phyloP scores from a whole-genome alignment of 2,329 filamentous ascomycete species.

The Botrytis byssoidea region DNA sequence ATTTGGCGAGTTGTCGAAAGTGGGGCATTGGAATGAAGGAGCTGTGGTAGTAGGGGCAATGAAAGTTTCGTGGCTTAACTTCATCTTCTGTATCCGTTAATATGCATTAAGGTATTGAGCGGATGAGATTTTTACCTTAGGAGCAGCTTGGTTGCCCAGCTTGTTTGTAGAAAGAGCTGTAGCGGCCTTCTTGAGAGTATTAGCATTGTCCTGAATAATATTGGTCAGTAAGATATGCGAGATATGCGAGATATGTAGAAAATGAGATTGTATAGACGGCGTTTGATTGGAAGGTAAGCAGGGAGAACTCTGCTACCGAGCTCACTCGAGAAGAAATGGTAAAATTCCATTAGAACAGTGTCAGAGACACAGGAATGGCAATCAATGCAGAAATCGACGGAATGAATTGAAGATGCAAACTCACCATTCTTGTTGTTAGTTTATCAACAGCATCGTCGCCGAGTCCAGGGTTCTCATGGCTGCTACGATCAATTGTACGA shows the following conservation, averaged over 20 bases:
- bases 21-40: constrained; percentile 20
- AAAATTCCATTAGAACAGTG: too few species aligned
- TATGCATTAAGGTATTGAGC: constrained; percentile 19
- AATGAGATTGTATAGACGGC: constrained; percentile 6
- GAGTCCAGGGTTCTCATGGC: constrained; percentile 40
- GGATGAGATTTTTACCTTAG: constrained; percentile 47
- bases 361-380: background rate
- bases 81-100: constrained; percentile 46
- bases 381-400: too few species aligned
- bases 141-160: constrained; percentile 51
- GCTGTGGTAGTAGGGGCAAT: background rate
- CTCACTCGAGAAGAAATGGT: background rate
- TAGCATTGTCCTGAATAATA: constrained; percentile 27
- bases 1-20: constrained; percentile 44
- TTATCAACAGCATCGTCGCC: constrained; percentile 33
- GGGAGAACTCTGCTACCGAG: background rate
- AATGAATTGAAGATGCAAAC: background rate
- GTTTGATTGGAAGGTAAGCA: background rate
- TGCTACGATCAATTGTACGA: constrained; percentile 40
- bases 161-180: constrained; percentile 53
- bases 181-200: constrained; percentile 41
- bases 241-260: constrained; percentile 16
- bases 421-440: constrained; percentile 20
- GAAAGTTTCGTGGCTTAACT: constrained; percentile 46
- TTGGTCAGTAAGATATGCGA: constrained; percentile 25